phyloP scores from a whole-genome alignment of 164 flowering plant species.

The Kalanchoe fedtschenkoi region DNA sequence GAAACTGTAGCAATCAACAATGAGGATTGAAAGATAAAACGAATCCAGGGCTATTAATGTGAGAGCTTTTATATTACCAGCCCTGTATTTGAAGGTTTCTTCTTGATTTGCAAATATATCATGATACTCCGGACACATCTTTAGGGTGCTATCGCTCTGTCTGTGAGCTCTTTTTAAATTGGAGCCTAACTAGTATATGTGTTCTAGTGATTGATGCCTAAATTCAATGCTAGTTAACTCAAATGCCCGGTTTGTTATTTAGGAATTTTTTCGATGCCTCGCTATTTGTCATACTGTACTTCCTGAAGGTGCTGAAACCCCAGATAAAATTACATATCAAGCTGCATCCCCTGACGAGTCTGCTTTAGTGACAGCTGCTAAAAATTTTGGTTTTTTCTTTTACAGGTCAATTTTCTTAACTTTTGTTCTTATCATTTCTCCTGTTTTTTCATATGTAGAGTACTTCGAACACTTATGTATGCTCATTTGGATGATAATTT shows the following conservation, averaged over 20 bases:
- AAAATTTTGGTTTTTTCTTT: conserved; percentile 96
- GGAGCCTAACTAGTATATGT: background rate
- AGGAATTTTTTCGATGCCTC: conserved; percentile 99
- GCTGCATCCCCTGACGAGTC: conserved; percentile 99
- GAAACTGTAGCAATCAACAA: too few relatives aligned
- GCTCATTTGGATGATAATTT: background rate
- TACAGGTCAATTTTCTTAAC: conserved; percentile 38
- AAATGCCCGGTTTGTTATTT: conserved; percentile 9
- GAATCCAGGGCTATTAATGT: too few relatives aligned
- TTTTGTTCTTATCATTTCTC: background rate
- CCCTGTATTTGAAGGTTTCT: too few relatives aligned
- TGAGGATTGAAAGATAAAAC: too few relatives aligned
- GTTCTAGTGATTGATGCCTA: background rate
- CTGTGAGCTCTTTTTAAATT: background rate
- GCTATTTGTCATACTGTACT: conserved; percentile 99
- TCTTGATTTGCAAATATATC: too few relatives aligned
- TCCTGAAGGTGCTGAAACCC: conserved; percentile 96
- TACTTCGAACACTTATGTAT: too few relatives aligned
- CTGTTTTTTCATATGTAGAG: too few relatives aligned
- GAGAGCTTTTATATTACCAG: too few relatives aligned
- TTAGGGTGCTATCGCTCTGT: background rate
- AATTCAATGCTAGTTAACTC: background rate
- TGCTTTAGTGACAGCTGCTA: conserved; percentile 91
- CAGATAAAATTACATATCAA: conserved; percentile 79
- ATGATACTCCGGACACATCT: background rate